These are phyloP conservation scores for Fusarium secorum DNA, from an alignment of 2,329 filamentous ascomycete genomes.

Conservation along the genomic window DNA sequence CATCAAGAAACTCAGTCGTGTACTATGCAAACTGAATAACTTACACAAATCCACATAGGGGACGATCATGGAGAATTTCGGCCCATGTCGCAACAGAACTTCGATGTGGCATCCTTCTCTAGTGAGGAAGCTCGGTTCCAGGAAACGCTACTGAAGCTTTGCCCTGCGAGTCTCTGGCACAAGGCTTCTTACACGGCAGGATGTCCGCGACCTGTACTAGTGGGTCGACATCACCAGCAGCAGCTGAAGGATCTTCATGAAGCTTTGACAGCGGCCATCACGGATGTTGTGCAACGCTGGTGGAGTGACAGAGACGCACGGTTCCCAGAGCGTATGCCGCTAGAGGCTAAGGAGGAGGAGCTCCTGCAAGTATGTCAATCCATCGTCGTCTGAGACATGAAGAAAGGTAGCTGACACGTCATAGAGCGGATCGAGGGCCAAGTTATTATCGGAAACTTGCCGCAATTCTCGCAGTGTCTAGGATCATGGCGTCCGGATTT, in stretches of 20 bases:
- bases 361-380: constrained; percentile 38
- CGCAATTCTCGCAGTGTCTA: constrained; percentile 28
- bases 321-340: constrained; percentile 47
- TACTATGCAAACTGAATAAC: constrained; percentile 6
- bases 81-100: constrained; percentile 51
- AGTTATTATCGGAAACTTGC: constrained; percentile 36
- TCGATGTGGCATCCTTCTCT: constrained; percentile 56
- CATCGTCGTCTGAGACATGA: neutral
- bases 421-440: constrained; percentile 45
- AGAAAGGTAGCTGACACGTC: neutral
- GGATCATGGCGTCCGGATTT: constrained; percentile 53
- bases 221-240: constrained; percentile 42
- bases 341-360: constrained; percentile 43
- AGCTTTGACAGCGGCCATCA: constrained; percentile 45
- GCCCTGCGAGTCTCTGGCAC: constrained; percentile 43
- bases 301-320: constrained; percentile 46
- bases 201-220: constrained; percentile 49
- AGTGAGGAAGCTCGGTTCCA: constrained; percentile 31
- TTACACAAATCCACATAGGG: constrained; percentile 36
- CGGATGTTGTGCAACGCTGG: constrained; percentile 51
- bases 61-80: neutral
- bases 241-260: constrained; percentile 44
- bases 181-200: constrained; percentile 38
- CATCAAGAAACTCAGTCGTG: accelerated
- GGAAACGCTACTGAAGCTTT: constrained; percentile 30